phyloP scores from a whole-genome alignment of 352 stramenopile species.

The Globisporangium paddicum region DNA sequence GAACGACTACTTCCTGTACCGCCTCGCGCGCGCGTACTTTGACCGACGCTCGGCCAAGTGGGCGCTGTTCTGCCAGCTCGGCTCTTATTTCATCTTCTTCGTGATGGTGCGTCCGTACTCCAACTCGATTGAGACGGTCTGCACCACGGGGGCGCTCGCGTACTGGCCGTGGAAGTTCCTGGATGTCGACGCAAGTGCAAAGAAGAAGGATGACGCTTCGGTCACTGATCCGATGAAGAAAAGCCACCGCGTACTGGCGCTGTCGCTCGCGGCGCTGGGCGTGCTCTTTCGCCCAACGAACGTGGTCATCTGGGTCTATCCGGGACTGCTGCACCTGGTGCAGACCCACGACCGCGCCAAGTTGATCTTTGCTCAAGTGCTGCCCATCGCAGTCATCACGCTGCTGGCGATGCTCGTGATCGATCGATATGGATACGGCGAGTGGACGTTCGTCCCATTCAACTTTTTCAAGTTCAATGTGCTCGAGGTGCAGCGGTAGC shows the following conservation, averaged over 20 bases:
- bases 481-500: conserved; percentile 40
- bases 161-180: conserved; percentile 80
- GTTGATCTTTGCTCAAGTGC: conserved; percentile 39
- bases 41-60: conserved; percentile 59
- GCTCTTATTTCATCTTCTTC: conserved; percentile 87
- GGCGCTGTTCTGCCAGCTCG: conserved; percentile 67
- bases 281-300: conserved; percentile 83
- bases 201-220: conserved; percentile 36
- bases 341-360: conserved; percentile 32
- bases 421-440: conserved; percentile 69
- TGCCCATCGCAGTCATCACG: conserved; percentile 56
- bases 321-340: conserved; percentile 48
- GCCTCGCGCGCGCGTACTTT: conserved; percentile 59
- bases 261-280: conserved; percentile 60
- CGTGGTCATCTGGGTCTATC: conserved; percentile 71
- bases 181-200: conserved; percentile 23
- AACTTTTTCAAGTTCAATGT: conserved; percentile 90
- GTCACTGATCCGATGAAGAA: conserved; percentile 13
- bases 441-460: conserved; percentile 79
- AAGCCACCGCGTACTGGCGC: conserved; percentile 34
- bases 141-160: conserved; percentile 61
- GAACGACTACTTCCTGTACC: conserved; percentile 77
- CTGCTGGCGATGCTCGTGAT: conserved; percentile 62
- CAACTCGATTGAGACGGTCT: conserved; percentile 81
- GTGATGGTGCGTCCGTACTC: conserved; percentile 83